These are phyloP conservation scores for Podila epicladia DNA, from an alignment of 192 early-diverging fungal species.

Conservation along the genomic window DNA sequence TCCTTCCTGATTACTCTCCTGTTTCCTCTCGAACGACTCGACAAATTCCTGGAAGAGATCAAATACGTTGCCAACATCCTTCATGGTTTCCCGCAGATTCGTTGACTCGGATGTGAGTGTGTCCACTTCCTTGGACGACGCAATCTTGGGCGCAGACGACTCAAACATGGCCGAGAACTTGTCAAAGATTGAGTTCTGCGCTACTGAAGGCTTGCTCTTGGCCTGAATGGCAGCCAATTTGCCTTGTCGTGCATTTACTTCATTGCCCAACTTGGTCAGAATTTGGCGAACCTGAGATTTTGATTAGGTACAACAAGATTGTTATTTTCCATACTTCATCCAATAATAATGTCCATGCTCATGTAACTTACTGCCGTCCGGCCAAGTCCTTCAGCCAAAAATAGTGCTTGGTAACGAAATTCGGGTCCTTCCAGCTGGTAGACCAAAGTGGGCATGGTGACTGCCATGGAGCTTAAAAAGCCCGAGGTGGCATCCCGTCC, in stretches of 20 bases:
- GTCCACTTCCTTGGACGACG: constrained; percentile 12
- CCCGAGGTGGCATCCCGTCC: constrained; percentile 31
- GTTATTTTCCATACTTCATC: no score
- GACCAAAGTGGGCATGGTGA: constrained; percentile 20
- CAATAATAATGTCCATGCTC: no score
- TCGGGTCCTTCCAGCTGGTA: constrained; percentile 33
- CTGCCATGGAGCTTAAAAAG: constrained; percentile 25
- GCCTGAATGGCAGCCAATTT: constrained; percentile 16
- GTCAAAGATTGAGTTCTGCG: not conserved
- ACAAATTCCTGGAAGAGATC: constrained; percentile 31
- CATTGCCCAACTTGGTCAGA: constrained; percentile 46
- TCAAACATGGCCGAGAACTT: constrained; percentile 9
- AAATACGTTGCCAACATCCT: constrained; percentile 35
- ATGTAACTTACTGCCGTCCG: constrained; percentile 21
- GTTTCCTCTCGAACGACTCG: constrained; percentile 39
- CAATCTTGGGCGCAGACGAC: constrained; percentile 18
- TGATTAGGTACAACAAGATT: no score
- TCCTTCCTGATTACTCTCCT: constrained; percentile 13
- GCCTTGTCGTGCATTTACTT: constrained; percentile 29
- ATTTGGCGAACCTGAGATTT: constrained; percentile 29
- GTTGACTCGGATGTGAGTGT: constrained; percentile 18
- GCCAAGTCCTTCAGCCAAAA: constrained; percentile 31
- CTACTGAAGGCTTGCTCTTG: constrained; percentile 19
- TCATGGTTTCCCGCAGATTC: constrained; percentile 26
- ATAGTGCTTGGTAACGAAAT: constrained; percentile 37